These are phyloP conservation scores for Colletotrichum noveboracense DNA, from an alignment of 2,329 filamentous ascomycete genomes.

Conservation along the genomic window DNA sequence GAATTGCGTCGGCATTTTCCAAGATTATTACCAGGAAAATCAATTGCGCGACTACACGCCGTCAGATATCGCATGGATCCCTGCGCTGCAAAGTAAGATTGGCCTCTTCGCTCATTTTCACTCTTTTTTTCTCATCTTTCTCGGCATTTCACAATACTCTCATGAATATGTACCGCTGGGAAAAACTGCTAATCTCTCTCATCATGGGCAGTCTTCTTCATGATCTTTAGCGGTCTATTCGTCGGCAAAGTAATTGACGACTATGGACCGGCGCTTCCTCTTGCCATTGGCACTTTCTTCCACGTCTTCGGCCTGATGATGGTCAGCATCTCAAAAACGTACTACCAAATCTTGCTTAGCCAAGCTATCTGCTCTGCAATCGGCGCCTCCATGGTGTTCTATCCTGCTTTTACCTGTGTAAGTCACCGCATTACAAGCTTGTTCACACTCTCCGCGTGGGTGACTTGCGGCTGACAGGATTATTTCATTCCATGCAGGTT, in stretches of 20 bases:
- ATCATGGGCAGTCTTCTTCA: not conserved
- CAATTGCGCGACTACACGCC: constrained; percentile 53
- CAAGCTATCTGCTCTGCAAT: constrained; percentile 42
- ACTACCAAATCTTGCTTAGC: constrained; percentile 43
- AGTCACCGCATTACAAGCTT: accelerated
- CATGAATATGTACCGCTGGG: accelerated
- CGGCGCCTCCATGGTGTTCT: constrained; percentile 37
- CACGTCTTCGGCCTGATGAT: constrained; percentile 69
- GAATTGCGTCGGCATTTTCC: constrained; percentile 56
- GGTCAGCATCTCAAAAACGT: constrained; percentile 50
- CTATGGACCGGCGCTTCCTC: constrained; percentile 62
- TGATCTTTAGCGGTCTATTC: constrained; percentile 52
- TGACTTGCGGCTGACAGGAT: not conserved
- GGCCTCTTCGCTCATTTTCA: not conserved
- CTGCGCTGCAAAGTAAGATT: not conserved
- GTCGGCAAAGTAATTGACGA: constrained; percentile 67
- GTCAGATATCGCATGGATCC: constrained; percentile 64
- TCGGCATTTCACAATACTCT: not conserved
- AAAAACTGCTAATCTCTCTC: not conserved
- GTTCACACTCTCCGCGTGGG: not conserved
- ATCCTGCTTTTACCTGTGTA: constrained; percentile 8
- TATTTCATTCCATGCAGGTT: not conserved
- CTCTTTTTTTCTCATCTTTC: not conserved
- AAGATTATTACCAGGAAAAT: constrained; percentile 59
- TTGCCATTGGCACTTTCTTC: constrained; percentile 56